A percentile compares a stretch with the other conserved stretches of the same genome.
These are phyloP conservation scores for Trichosanthes cucumerina DNA, from an alignment of 306 rosid species.

Conservation along the genomic window DNA sequence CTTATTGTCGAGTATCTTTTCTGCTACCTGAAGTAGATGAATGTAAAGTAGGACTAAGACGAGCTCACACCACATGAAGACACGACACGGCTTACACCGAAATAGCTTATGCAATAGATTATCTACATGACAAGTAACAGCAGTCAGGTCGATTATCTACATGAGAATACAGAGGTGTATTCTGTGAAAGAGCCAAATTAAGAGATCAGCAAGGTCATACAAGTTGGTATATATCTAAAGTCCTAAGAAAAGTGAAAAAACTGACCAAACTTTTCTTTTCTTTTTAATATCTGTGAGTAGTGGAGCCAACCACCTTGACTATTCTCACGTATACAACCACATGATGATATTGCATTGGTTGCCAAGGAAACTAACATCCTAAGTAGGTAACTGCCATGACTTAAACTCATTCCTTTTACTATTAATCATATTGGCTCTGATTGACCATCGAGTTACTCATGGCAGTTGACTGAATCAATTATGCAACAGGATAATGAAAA, in stretches of 20 bases:
- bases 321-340: neutral
- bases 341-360: neutral
- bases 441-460: neutral
- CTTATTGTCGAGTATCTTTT: slow-evolving; percentile 52
- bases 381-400: no score
- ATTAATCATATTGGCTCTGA: neutral
- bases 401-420: neutral
- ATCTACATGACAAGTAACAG: neutral
- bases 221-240: neutral
- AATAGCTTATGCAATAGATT: neutral
- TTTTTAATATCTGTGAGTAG: no score
- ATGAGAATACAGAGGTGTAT: neutral
- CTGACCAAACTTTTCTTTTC: neutral
- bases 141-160: neutral
- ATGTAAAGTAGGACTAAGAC: neutral
- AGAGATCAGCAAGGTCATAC: neutral
- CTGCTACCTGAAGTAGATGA: slow-evolving; percentile 40
- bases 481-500: neutral
- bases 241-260: neutral
- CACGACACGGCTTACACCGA: neutral
- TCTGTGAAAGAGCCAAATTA: neutral
- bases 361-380: neutral
- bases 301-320: neutral
- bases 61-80: neutral
- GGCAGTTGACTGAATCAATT: neutral